These are phyloP conservation scores for Lolium rigidum DNA, from an alignment of 176 grass and related monocot genomes.

Conservation along the genomic window DNA sequence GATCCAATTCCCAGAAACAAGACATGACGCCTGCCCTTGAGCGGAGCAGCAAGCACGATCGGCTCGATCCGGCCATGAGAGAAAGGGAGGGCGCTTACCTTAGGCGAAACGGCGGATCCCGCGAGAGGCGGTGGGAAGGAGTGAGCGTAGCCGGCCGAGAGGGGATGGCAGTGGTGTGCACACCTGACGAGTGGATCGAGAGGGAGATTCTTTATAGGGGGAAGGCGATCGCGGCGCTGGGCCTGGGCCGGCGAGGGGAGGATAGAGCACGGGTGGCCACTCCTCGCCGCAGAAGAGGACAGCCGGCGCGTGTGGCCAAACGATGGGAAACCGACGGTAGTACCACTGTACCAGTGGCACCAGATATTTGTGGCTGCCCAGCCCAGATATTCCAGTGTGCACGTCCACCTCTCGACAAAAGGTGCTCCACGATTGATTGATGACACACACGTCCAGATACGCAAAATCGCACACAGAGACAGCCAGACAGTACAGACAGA, in stretches of 20 bases:
- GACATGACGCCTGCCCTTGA: neutral
- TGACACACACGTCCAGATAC: neutral
- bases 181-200: neutral
- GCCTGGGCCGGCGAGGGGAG: neutral
- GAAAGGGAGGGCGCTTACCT: neutral
- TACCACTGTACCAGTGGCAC: neutral
- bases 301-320: neutral
- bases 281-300: neutral
- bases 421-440: neutral
- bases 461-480: neutral
- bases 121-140: neutral
- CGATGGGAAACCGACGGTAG: conserved; percentile 6
- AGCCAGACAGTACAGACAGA: no score
- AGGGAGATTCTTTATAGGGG: conserved; percentile 22
- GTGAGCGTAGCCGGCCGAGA: neutral
- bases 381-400: neutral
- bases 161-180: neutral
- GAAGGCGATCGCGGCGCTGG: neutral
- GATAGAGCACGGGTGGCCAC: conserved; percentile 54
- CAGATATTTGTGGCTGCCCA: neutral
- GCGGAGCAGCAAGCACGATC: neutral
- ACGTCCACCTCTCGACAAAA: conserved; percentile 17
- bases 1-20: neutral
- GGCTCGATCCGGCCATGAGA: neutral
- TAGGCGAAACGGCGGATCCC: neutral